Evolutionary conservation across 2,329 filamentous ascomycete genomes (phyloP).

Genomic region (Purpureocillium takamizusanense): DNA sequence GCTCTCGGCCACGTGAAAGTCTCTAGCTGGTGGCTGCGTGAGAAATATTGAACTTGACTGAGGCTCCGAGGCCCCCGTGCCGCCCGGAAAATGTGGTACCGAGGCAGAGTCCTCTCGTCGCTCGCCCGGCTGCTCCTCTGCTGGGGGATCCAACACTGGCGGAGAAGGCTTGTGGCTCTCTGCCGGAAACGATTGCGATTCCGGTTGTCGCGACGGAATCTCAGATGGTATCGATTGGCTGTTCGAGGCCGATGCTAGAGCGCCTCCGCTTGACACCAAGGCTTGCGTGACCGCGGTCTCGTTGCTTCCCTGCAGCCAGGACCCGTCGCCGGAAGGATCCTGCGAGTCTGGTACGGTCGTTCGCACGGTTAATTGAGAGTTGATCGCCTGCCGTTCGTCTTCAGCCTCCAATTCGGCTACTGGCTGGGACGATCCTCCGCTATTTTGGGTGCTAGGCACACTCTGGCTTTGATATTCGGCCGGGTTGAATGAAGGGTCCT

Average conservation of each 20-base stretch:
- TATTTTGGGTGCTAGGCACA: slow-evolving; percentile 18
- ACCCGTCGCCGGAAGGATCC: slow-evolving; percentile 17
- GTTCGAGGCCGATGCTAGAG: neutral
- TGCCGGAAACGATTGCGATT: neutral
- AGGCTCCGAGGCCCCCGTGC: too few species aligned
- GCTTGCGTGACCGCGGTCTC: too few species aligned
- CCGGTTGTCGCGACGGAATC: slow-evolving; percentile 16
- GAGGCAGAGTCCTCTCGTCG: too few species aligned
- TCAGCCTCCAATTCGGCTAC: slow-evolving; percentile 25
- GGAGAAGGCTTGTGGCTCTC: too few species aligned
- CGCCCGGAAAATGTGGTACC: too few species aligned
- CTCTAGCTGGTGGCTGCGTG: slow-evolving; percentile 5
- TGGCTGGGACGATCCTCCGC: slow-evolving; percentile 18
- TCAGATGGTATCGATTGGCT: slow-evolving; percentile 1
- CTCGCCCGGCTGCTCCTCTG: too few species aligned
- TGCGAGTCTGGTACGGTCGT: slow-evolving; percentile 39
- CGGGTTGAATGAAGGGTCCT: slow-evolving; percentile 21
- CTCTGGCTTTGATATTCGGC: slow-evolving; percentile 22
- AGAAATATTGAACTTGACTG: slow-evolving; percentile 6
- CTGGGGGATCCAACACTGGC: too few species aligned
- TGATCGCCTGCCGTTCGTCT: slow-evolving; percentile 20
- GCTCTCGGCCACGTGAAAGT: slow-evolving; percentile 4
- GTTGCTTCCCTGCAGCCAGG: too few species aligned
- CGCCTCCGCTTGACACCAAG: too few species aligned
- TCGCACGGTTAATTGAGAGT: slow-evolving; percentile 20